Conservation (phyloP, 192 early-diverging fungal species). For the Borealophlyctis nickersoniae region DNA sequence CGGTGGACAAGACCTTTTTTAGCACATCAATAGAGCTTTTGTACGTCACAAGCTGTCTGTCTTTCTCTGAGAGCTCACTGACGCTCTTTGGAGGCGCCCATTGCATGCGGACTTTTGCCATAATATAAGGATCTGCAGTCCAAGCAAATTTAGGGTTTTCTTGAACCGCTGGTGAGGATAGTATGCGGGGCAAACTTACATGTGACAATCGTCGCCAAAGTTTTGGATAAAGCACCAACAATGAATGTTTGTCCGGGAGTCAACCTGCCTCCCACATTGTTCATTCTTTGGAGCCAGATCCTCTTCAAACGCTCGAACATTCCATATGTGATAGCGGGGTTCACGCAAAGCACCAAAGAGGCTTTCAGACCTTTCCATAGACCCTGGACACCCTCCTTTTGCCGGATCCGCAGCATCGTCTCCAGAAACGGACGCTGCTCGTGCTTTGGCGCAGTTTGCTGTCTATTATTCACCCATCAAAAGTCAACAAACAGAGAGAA, state of each 20-base stretch:
- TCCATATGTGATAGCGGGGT: constrained; percentile 97
- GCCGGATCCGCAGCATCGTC: constrained; percentile 68
- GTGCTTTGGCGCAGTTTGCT: constrained; percentile 72
- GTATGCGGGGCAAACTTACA: constrained; percentile 28
- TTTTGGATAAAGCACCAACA: constrained; percentile 91
- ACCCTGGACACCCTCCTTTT: constrained; percentile 72
- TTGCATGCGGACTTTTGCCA: constrained; percentile 97
- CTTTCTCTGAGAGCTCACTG: constrained; percentile 35
- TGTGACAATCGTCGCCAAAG: constrained; percentile 72
- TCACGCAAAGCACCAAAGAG: constrained; percentile 84
- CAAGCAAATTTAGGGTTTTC: background rate
- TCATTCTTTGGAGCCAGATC: constrained; percentile 25
- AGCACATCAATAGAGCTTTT: constrained; percentile 83
- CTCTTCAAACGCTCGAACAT: constrained; percentile 78
- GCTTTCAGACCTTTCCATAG: constrained; percentile 92
- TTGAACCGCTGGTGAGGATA: background rate
- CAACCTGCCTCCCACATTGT: constrained; percentile 37
- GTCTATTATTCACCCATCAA: constrained; percentile 40
- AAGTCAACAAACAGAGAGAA: background rate
- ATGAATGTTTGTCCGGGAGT: constrained; percentile 83
- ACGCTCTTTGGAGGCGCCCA: constrained; percentile 52
- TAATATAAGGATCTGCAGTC: constrained; percentile 90
- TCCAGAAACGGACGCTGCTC: constrained; percentile 65
- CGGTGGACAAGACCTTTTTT: constrained; percentile 66
- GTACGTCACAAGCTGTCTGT: constrained; percentile 59